Base-by-base conservation (phyloP, 257 asterid genomes). In the Perilla frutescens region DNA sequence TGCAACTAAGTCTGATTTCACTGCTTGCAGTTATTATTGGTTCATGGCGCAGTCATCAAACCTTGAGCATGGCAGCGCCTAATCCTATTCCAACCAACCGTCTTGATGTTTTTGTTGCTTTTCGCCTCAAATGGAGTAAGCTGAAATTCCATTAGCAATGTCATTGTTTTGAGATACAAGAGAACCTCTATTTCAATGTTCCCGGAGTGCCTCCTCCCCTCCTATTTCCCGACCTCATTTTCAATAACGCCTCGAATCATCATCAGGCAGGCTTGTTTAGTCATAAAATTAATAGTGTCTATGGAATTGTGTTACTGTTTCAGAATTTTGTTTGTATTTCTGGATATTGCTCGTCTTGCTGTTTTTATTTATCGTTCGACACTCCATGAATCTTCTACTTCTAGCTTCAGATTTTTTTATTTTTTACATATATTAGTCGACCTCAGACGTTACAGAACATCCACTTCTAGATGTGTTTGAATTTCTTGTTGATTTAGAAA, bases 181-280 rank as follows among this genome's bases (percentile, higher is more conserved):
- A 76, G 75, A 57, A 64, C 20, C 68, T 32, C 41, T 68, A 51
- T 60, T 44, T 77, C 63, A n/a, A 31, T 70, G 66, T 73, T 55
- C 37, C 20, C 11, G 31, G 31, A 54, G 59, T 49, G 53, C 40
- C 67, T 43, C 7, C 9, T 39, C 51, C 39, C 62, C 62, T 31
- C 29, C 8, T 69, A 48, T 39, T 32, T 43, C 41, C 14, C 32
- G 62, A 68, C 63, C 62, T 15, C 69, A 49, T 65, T 57, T 68
- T 76, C 51, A 70, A 66, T 81, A 77, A 81, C 7, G 77, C 80
- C 85, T 73, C 32, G 61, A 56, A n/a, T 65, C 37, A 45, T 11
- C 51, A n/a, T 34, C 37, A 34, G 37, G 37, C 37, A 63, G 81
- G 77, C 77, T 12, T 71, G 74, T 15, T 67, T 55, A 71, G 73